Percentiles rank a stretch among this genome's conserved stretches.
Evolutionary conservation across 352 stramenopile species (phyloP).

Genomic region (Phytophthora rubi): DNA sequence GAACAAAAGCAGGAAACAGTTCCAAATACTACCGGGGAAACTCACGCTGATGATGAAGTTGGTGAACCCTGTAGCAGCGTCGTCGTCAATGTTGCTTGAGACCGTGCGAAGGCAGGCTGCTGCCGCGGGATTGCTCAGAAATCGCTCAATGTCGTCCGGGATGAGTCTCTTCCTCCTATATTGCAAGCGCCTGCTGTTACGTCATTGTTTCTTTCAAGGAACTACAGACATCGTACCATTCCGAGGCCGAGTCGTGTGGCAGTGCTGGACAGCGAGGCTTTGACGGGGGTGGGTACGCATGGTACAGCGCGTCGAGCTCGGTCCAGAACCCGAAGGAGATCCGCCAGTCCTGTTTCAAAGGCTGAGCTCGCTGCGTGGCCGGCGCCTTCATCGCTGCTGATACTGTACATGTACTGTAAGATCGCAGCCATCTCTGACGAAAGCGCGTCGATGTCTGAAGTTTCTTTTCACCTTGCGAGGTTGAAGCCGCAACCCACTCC

Average conservation of each 20-base stretch:
- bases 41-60: slow-evolving; percentile 78
- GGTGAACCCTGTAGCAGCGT: slow-evolving; percentile 19
- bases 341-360: slow-evolving; percentile 42
- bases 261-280: slow-evolving; percentile 58
- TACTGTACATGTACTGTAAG: not conserved
- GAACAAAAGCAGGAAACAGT: not conserved
- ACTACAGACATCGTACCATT: slow-evolving; percentile 45
- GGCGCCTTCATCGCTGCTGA: not conserved
- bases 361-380: slow-evolving; percentile 14
- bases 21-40: not conserved
- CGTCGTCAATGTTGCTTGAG: slow-evolving; percentile 38
- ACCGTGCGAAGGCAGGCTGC: slow-evolving; percentile 33
- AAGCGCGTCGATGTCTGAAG: slow-evolving; percentile 5
- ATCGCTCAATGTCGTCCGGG: slow-evolving; percentile 39
- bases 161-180: slow-evolving; percentile 48
- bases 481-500: slow-evolving; percentile 22
- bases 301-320: slow-evolving; percentile 62
- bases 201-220: not conserved
- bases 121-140: slow-evolving; percentile 59
- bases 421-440: slow-evolving; percentile 1
- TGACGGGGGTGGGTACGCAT: slow-evolving; percentile 32
- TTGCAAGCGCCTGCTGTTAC: not conserved
- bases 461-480: slow-evolving; percentile 11
- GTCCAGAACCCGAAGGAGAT: slow-evolving; percentile 67
- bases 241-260: slow-evolving; percentile 28